phyloP scores from a whole-genome alignment of 2,329 filamentous ascomycete species.

The Alternaria tenuissima region DNA sequence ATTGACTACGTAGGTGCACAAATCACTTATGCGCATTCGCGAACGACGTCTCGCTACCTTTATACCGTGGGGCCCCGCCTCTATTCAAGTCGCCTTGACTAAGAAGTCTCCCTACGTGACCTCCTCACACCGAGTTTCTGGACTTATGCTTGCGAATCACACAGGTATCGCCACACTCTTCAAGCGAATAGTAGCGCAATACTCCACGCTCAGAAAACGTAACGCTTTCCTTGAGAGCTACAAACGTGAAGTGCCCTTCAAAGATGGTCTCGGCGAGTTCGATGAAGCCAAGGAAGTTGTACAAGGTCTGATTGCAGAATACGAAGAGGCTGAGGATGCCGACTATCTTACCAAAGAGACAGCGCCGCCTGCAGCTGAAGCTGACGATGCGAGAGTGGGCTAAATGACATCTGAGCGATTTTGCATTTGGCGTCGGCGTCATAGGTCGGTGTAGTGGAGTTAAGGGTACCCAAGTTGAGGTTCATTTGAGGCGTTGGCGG shows the following conservation, averaged over 20 bases:
- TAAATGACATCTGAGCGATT: slow-evolving; percentile 10
- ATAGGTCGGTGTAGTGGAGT: slow-evolving; percentile 7
- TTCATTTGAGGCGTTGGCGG: slow-evolving; percentile 4
- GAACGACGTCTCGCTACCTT: slow-evolving; percentile 94
- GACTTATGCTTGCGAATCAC: slow-evolving; percentile 97
- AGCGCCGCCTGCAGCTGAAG: slow-evolving; percentile 51
- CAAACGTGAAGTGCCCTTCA: slow-evolving; percentile 93
- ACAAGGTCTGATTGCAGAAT: slow-evolving; percentile 88
- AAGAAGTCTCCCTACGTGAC: slow-evolving; percentile 96
- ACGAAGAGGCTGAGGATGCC: slow-evolving; percentile 90
- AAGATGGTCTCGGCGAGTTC: slow-evolving; percentile 91
- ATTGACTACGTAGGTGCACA: slow-evolving; percentile 71
- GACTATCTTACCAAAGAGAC: slow-evolving; percentile 84
- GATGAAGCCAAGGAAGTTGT: slow-evolving; percentile 94
- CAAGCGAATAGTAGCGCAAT: slow-evolving; percentile 90
- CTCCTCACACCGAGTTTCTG: slow-evolving; percentile 92
- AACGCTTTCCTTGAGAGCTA: slow-evolving; percentile 97
- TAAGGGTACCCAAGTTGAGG: neutral
- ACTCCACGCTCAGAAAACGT: slow-evolving; percentile 92
- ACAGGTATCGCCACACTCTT: slow-evolving; percentile 97
- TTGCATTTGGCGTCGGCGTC: slow-evolving; percentile 9
- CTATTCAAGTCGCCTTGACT: slow-evolving; percentile 95
- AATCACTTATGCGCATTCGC: slow-evolving; percentile 93
- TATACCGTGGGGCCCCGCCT: slow-evolving; percentile 97
- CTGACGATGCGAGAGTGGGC: slow-evolving; percentile 42